phyloP scores from a whole-genome alignment of 306 rosid species.

The Inga leiocalycina region DNA sequence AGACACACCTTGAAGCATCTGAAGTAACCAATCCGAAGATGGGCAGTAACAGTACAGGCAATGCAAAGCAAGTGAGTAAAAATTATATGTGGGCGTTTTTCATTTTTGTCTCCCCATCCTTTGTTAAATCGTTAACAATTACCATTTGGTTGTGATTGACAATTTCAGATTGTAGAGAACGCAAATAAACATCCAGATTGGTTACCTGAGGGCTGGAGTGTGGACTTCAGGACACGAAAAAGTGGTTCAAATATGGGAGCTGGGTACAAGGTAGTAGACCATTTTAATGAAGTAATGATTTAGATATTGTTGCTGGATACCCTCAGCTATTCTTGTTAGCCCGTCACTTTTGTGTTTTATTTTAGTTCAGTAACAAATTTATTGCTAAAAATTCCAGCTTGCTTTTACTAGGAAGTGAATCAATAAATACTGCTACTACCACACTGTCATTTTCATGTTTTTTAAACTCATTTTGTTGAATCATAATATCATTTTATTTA shows the following conservation, averaged over 20 bases:
- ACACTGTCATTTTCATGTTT: not conserved
- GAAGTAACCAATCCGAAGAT: conserved; percentile 32
- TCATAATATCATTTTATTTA: not conserved
- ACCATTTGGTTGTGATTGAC: conserved; percentile 25
- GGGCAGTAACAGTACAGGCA: conserved; percentile 25
- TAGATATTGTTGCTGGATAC: conserved; percentile 20
- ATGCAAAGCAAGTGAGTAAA: conserved; percentile 56
- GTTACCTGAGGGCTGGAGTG: conserved; percentile 85
- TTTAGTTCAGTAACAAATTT: not conserved
- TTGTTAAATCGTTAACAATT: conserved; percentile 24
- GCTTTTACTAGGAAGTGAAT: not conserved
- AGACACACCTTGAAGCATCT: conserved; percentile 29
- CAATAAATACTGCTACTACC: conserved; percentile 14
- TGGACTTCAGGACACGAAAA: conserved; percentile 65
- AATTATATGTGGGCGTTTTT: conserved; percentile 11
- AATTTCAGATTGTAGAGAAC: conserved; percentile 49
- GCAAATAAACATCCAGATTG: conserved; percentile 66
- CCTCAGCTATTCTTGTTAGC: conserved; percentile 1
- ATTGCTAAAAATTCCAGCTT: conserved; percentile 8
- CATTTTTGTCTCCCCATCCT: conserved; percentile 21
- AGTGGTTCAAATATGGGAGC: conserved; percentile 67
- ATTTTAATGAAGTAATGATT: conserved; percentile 19
- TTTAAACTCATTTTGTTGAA: conserved; percentile 28
- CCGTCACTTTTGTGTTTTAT: not conserved
- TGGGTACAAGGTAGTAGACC: conserved; percentile 65